phyloP scores from a whole-genome alignment of 164 flowering plant genomes.

The Vitis cinerea region DNA sequence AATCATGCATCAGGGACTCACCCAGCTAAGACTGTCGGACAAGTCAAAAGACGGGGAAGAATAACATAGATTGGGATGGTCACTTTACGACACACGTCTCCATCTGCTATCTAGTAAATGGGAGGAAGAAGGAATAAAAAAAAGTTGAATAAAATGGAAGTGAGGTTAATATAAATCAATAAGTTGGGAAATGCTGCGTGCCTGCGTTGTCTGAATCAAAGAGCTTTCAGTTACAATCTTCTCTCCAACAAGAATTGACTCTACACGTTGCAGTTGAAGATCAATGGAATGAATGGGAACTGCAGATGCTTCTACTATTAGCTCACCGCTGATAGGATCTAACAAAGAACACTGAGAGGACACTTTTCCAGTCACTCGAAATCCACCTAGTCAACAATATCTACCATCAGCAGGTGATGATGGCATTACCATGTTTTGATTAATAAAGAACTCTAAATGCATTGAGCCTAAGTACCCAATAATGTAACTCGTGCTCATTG shows the following conservation, averaged over 20 bases:
- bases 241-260: conserved; percentile 84
- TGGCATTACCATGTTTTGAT: background rate
- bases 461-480: background rate
- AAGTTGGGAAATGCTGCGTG: conserved; percentile 16
- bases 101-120: conserved; percentile 77
- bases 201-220: conserved; percentile 89
- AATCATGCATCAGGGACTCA: conserved; percentile 27
- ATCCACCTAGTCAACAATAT: conserved; percentile 59
- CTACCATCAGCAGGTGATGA: conserved; percentile 1
- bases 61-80: conserved; percentile 78
- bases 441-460: conserved; percentile 4
- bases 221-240: conserved; percentile 69
- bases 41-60: conserved; percentile 91
- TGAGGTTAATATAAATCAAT: background rate
- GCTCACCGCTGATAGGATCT: conserved; percentile 72
- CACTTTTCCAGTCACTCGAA: conserved; percentile 71
- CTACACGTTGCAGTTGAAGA: conserved; percentile 72
- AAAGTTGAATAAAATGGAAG: conserved; percentile 4
- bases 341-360: conserved; percentile 63
- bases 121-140: conserved; percentile 1
- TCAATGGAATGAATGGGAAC: conserved; percentile 83
- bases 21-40: conserved; percentile 87
- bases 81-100: conserved; percentile 73
- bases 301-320: conserved; percentile 78
- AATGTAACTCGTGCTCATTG: background rate